Conservation (phyloP, 164 flowering plant species). For the Dillenia suffruticosa region DNA sequence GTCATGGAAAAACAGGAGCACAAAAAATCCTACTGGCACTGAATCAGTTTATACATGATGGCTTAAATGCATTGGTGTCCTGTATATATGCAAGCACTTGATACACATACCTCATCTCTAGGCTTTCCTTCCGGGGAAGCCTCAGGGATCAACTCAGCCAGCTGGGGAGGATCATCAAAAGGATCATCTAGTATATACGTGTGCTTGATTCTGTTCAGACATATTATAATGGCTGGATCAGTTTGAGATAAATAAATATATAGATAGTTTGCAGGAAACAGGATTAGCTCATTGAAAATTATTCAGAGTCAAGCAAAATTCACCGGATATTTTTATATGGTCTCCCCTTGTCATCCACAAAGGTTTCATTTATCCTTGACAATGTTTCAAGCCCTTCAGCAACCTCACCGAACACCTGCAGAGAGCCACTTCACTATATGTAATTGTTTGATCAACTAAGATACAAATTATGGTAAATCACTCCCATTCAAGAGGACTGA, state of each 20-base stretch:
- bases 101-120: slow-evolving; percentile 58
- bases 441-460: neutral
- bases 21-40: no score
- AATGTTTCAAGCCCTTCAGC: slow-evolving; percentile 90
- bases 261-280: neutral
- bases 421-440: neutral
- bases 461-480: no score
- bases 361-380: slow-evolving; percentile 87
- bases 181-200: slow-evolving; percentile 91
- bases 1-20: no score
- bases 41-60: no score
- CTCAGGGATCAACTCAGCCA: slow-evolving; percentile 70
- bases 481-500: no score
- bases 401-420: slow-evolving; percentile 89
- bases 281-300: neutral
- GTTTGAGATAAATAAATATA: slow-evolving; percentile 4
- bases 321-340: slow-evolving; percentile 89
- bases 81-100: no score
- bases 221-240: slow-evolving; percentile 1
- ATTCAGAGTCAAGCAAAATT: neutral
- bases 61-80: no score
- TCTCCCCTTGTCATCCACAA: slow-evolving; percentile 77
- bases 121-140: slow-evolving; percentile 95
- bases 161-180: slow-evolving; percentile 86
- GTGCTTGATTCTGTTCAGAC: slow-evolving; percentile 71